Conservation (phyloP, 2,329 filamentous ascomycete species). For the Chalaropsis ovoidea region DNA sequence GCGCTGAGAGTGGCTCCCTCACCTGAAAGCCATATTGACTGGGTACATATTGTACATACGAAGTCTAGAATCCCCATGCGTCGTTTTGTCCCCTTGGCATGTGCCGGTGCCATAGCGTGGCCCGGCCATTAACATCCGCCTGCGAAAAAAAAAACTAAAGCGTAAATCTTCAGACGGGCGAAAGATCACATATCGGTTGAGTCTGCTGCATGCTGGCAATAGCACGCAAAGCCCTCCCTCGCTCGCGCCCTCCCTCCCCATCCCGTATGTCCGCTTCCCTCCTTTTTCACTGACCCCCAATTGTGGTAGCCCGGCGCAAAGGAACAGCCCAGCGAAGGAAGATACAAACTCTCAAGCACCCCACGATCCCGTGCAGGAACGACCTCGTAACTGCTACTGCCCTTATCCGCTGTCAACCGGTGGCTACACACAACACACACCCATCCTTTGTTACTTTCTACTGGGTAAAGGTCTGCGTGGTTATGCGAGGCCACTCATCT, state of each 20-base stretch:
- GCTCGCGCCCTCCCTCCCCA: too few relatives aligned
- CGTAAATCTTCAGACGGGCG: not conserved
- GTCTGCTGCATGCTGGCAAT: not conserved
- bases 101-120: conserved; percentile 3
- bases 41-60: conserved; percentile 5
- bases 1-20: conserved; percentile 7
- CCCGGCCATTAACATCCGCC: not conserved
- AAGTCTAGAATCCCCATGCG: conserved; percentile 9
- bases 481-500: too few relatives aligned
- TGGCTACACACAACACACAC: not conserved
- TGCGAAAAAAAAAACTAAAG: not conserved
- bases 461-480: not conserved
- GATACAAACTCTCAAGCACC: not conserved
- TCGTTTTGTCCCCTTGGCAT: not conserved
- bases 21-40: conserved; percentile 17
- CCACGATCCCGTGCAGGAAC: conserved; percentile 6
- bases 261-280: not conserved
- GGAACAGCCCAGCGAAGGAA: not conserved
- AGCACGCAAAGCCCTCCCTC: not conserved
- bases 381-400: conserved; percentile 11
- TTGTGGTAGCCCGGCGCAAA: not conserved
- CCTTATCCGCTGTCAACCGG: conserved; percentile 13
- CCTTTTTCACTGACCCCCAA: not conserved
- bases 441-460: not conserved
- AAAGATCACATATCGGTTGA: too few relatives aligned